Evolutionary conservation across 1,284 basidiomycete species (phyloP).

Genomic region (Phylloboletellus chloephorus): DNA sequence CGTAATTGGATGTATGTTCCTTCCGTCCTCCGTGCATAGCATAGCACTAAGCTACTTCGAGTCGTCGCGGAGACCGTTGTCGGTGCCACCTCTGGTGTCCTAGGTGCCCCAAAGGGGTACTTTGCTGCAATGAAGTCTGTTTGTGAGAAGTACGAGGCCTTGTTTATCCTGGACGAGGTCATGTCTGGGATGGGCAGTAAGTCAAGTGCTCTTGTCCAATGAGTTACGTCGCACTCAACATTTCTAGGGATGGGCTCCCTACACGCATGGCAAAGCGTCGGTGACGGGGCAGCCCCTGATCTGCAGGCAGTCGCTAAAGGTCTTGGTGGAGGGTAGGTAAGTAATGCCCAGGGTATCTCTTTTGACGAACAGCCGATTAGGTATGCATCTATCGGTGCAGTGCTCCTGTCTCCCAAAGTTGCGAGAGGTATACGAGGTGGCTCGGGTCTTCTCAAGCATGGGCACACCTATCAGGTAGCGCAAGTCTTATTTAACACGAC

Average conservation of each 20-base stretch:
- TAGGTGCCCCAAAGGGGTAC: constrained; percentile 73
- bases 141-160: constrained; percentile 79
- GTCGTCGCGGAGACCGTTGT: constrained; percentile 82
- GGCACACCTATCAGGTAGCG: constrained; percentile 77
- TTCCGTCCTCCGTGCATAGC: not conserved
- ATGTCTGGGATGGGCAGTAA: constrained; percentile 84
- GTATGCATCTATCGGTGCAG: constrained; percentile 78
- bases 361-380: constrained; percentile 34
- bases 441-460: constrained; percentile 74
- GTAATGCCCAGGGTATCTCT: not conserved
- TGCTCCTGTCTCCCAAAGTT: constrained; percentile 68
- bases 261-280: constrained; percentile 81
- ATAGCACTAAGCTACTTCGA: constrained; percentile 28
- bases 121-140: constrained; percentile 81
- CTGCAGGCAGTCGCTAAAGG: constrained; percentile 84
- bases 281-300: constrained; percentile 72
- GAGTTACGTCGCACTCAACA: constrained; percentile 5
- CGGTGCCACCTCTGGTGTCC: constrained; percentile 74
- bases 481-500: not conserved
- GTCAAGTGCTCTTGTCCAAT: constrained; percentile 22
- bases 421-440: constrained; percentile 61
- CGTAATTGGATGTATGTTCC: constrained; percentile 64
- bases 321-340: constrained; percentile 71
- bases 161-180: constrained; percentile 85
- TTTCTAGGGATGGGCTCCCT: constrained; percentile 70